A percentile compares a stretch with the other conserved stretches of the same genome.
Conservation (phyloP, 805 yeast species). For the Ogataea wickerhamii region DNA sequence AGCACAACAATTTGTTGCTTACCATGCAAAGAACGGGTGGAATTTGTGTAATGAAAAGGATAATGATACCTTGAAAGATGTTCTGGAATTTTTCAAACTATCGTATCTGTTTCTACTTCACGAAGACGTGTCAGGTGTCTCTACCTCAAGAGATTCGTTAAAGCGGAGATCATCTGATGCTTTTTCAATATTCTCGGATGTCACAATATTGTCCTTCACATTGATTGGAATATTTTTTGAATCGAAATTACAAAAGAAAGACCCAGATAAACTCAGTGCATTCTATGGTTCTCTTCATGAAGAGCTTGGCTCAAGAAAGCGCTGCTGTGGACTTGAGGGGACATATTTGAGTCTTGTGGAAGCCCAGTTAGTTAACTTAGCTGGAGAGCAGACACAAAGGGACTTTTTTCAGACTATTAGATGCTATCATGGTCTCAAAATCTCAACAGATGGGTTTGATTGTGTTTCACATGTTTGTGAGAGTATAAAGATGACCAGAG, state of each 20-base stretch:
- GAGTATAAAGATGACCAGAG: slow-evolving; percentile 36
- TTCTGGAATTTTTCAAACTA: slow-evolving; percentile 37
- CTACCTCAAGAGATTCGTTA: slow-evolving; percentile 39
- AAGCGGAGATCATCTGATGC: slow-evolving; percentile 41
- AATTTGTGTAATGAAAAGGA: slow-evolving; percentile 9
- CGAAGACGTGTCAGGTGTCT: slow-evolving; percentile 46
- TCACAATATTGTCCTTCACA: slow-evolving; percentile 37
- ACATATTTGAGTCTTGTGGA: slow-evolving; percentile 60
- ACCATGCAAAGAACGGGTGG: slow-evolving; percentile 36
- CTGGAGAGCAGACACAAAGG: slow-evolving; percentile 47
- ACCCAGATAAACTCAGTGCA: slow-evolving; percentile 35
- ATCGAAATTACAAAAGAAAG: slow-evolving; percentile 8
- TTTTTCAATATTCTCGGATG: slow-evolving; percentile 43
- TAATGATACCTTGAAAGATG: slow-evolving; percentile 16
- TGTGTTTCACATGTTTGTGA: slow-evolving; percentile 65
- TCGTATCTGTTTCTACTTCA: slow-evolving; percentile 48
- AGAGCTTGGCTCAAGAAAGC: slow-evolving; percentile 62
- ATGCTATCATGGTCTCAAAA: slow-evolving; percentile 70
- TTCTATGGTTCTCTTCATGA: slow-evolving; percentile 64
- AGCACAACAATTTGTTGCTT: slow-evolving; percentile 35
- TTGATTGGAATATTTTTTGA: slow-evolving; percentile 39
- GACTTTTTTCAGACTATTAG: slow-evolving; percentile 74
- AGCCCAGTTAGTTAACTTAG: slow-evolving; percentile 43
- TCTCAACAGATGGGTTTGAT: slow-evolving; percentile 54
- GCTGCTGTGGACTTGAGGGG: slow-evolving; percentile 67